These are phyloP conservation scores for Epichloe gansuensis DNA, from an alignment of 2,329 filamentous ascomycete species.

Conservation along the genomic window DNA sequence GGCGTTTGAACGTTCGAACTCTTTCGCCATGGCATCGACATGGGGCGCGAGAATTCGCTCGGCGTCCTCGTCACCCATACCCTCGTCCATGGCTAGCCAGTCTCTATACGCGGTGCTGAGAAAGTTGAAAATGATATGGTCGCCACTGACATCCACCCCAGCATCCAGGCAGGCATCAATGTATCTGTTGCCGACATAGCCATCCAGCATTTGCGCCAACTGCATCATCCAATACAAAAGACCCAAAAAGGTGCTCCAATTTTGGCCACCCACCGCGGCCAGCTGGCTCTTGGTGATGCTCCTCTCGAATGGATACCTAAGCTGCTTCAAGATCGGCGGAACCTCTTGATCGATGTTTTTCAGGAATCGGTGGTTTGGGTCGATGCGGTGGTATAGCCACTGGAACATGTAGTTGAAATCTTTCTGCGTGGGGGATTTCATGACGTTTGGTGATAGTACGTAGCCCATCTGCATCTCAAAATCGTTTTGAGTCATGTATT, in stretches of 20 bases:
- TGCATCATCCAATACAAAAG: constrained; percentile 99
- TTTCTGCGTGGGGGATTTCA: constrained; percentile 92
- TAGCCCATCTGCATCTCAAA: constrained; percentile 99
- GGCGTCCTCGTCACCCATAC: constrained; percentile 73
- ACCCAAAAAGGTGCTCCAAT: constrained; percentile 91
- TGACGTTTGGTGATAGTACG: constrained; percentile 74
- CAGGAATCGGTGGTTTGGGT: constrained; percentile 83
- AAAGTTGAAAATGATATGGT: constrained; percentile 91
- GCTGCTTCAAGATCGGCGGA: constrained; percentile 78
- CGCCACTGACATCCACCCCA: constrained; percentile 75
- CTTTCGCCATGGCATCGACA: constrained; percentile 71
- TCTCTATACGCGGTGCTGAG: constrained; percentile 81
- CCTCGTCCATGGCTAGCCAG: constrained; percentile 86
- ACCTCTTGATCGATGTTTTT: constrained; percentile 95
- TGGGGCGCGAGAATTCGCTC: constrained; percentile 71
- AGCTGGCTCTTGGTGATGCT: constrained; percentile 96
- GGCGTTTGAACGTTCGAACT: constrained; percentile 75
- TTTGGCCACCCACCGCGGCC: constrained; percentile 86
- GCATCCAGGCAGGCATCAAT: constrained; percentile 82
- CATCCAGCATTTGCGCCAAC: constrained; percentile 82
- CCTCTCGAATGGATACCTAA: constrained; percentile 89
- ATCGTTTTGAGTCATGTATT: constrained; percentile 85
- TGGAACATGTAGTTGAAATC: constrained; percentile 98
- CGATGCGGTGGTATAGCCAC: constrained; percentile 92
- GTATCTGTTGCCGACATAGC: constrained; percentile 65